Evolutionary conservation across 164 flowering plant species (phyloP), one percentile per base, ranked within the genome.

Genomic region (Magnolia kwangsiensis): DNA sequence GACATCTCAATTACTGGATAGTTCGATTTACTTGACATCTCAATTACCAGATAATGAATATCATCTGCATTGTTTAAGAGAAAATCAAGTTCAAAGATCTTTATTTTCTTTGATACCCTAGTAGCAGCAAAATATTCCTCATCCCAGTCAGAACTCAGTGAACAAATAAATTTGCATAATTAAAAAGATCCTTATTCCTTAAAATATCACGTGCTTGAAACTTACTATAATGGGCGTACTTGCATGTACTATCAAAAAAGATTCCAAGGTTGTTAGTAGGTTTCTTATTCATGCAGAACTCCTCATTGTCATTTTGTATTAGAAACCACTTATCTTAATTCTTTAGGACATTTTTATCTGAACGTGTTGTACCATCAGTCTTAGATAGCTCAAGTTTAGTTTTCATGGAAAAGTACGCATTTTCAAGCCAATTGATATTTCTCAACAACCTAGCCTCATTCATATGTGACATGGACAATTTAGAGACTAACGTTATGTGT

Each of bases 81-180:
- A 0, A 90, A 72, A 70, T 81, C 71, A 81, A 86, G 94, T 72
- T 92, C 99, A 82, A 86, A 96, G 79, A 96, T 90, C 82, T 94
- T 96, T 68, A 96, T 94, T 82, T 93, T 96, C 90, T 92, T 96
- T 27, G 99, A 93, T 63, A 94, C 91, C 16, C 99, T 98, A 82
- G 96, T 98, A 79, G 98, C 85, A 82, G 99, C 99, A 79, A 96
- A 93, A 76, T 90, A 93, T 29, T 94, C 99, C 78, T 86, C 90
- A 81, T 96, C 98, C 29, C 92, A 87, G 81, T 94, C 98, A 88
- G 93, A 96, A 85, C 98, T 89, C 84, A 96, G 76, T 51, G 99
- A 94, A 83, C 97, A 92, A 70, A 94, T 91, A 9, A 94, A 89
- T 94, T 96, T 64, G 98, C 90, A 75, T 93, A 87, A 73, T 82